These are phyloP conservation scores for Talaromyces adpressus DNA, from an alignment of 495 filamentous ascomycete genomes.

Conservation along the genomic window DNA sequence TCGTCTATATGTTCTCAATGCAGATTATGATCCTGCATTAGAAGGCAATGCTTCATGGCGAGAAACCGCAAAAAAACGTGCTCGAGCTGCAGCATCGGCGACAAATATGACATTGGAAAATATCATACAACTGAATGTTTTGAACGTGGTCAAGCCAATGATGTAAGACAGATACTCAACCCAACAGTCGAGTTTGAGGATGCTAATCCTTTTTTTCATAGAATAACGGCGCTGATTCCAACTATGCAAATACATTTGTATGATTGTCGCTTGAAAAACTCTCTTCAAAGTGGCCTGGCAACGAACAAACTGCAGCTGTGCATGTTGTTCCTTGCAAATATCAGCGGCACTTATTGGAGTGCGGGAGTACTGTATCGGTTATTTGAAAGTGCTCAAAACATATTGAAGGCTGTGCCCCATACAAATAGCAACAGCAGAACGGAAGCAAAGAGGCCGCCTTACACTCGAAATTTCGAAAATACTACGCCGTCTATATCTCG, in stretches of 20 bases:
- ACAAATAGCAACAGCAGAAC: too few relatives aligned
- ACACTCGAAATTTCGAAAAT: too few relatives aligned
- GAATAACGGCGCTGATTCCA: slow-evolving; percentile 4
- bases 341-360: slow-evolving; percentile 2
- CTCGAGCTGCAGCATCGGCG: background rate
- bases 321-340: background rate
- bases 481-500: too few relatives aligned
- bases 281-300: background rate
- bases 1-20: too few relatives aligned
- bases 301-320: background rate
- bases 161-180: background rate
- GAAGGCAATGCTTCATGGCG: too few relatives aligned
- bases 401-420: background rate
- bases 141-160: slow-evolving; percentile 1
- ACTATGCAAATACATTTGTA: slow-evolving; percentile 2
- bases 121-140: background rate
- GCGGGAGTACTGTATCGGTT: slow-evolving; percentile 1
- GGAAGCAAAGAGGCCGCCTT: too few relatives aligned
- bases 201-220: background rate
- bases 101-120: slow-evolving; percentile 1
- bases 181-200: too few relatives aligned
- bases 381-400: background rate
- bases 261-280: background rate
- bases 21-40: too few relatives aligned
- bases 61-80: background rate